Conservation (phyloP, 495 filamentous ascomycete species). For the Hyaloscypha hepaticicola region DNA sequence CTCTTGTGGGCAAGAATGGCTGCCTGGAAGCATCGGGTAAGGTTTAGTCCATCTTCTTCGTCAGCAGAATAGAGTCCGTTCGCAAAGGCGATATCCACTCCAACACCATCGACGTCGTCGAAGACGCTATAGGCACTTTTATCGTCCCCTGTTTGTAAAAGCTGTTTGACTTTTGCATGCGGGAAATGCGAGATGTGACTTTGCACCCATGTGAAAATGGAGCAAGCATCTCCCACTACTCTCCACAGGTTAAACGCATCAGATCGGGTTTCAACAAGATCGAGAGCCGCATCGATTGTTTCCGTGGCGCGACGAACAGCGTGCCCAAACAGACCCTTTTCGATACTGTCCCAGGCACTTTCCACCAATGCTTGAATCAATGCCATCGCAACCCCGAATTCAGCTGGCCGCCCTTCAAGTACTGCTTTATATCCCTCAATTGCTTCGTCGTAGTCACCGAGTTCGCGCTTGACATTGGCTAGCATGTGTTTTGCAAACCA, state of each 20-base stretch:
- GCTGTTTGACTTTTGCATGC: slow-evolving; percentile 44
- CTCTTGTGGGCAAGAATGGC: slow-evolving; percentile 85
- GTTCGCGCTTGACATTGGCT: slow-evolving; percentile 89
- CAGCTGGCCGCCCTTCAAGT: slow-evolving; percentile 59
- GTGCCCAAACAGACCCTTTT: slow-evolving; percentile 80
- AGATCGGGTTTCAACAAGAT: slow-evolving; percentile 49
- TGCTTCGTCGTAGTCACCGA: slow-evolving; percentile 84
- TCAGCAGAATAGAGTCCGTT: slow-evolving; percentile 43
- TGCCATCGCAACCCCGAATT: slow-evolving; percentile 84
- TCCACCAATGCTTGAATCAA: slow-evolving; percentile 85
- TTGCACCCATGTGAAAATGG: slow-evolving; percentile 77
- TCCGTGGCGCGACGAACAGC: slow-evolving; percentile 63
- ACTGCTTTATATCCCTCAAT: slow-evolving; percentile 73
- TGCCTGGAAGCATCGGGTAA: slow-evolving; percentile 56
- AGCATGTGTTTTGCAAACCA: slow-evolving; percentile 98
- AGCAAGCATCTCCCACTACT: slow-evolving; percentile 83
- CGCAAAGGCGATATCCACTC: slow-evolving; percentile 45
- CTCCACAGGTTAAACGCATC: slow-evolving; percentile 96
- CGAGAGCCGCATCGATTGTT: slow-evolving; percentile 54
- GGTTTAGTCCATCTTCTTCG: slow-evolving; percentile 46
- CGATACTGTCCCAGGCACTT: slow-evolving; percentile 70
- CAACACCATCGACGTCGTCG: slow-evolving; percentile 69
- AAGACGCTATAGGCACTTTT: slow-evolving; percentile 59
- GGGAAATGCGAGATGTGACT: slow-evolving; percentile 60
- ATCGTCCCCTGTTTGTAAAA: slow-evolving; percentile 56